A percentile compares a stretch with the other conserved stretches of the same genome.
Evolutionary conservation across 2,329 filamentous ascomycete genomes (phyloP).

Genomic region (Aspergillus sp.): DNA sequence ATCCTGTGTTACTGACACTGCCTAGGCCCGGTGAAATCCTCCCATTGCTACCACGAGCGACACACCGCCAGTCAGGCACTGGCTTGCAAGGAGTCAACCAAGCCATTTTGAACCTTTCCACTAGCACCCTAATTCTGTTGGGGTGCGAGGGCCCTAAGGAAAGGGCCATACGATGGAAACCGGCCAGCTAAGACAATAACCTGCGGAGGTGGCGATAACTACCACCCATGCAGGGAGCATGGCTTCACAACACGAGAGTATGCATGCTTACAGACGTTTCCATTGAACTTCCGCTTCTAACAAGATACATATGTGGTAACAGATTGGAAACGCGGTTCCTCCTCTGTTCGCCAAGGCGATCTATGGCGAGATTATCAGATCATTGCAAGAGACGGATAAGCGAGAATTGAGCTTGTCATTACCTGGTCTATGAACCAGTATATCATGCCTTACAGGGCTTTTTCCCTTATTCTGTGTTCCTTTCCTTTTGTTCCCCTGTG

Average conservation of each 20-base stretch:
- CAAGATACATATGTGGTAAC: conserved; percentile 49
- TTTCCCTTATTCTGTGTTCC: no score
- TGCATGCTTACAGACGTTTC: conserved; percentile 70
- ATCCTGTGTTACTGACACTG: no score
- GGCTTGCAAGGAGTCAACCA: no score
- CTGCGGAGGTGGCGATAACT: conserved; percentile 57
- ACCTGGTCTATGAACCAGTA: no score
- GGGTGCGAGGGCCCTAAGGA: conserved; percentile 21
- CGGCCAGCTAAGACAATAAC: conserved; percentile 62
- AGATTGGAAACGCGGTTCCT: conserved; percentile 80
- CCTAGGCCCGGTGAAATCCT: no score
- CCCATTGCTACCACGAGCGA: no score
- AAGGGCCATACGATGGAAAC: conserved; percentile 48
- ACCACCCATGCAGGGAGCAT: conserved; percentile 65
- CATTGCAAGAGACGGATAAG: conserved; percentile 39
- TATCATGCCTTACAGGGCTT: no score
- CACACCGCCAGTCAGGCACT: no score
- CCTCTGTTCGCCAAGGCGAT: conserved; percentile 49
- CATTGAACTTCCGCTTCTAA: conserved; percentile 58
- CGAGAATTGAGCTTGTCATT: no score
- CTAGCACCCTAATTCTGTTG: no score
- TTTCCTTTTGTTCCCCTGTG: no score
- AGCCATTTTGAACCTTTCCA: no score
- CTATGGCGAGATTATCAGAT: conserved; percentile 37
- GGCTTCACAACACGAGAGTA: conserved; percentile 67